Base-by-base conservation (phyloP, 2,329 filamentous ascomycete genomes). In the Aspergillus sp. region DNA sequence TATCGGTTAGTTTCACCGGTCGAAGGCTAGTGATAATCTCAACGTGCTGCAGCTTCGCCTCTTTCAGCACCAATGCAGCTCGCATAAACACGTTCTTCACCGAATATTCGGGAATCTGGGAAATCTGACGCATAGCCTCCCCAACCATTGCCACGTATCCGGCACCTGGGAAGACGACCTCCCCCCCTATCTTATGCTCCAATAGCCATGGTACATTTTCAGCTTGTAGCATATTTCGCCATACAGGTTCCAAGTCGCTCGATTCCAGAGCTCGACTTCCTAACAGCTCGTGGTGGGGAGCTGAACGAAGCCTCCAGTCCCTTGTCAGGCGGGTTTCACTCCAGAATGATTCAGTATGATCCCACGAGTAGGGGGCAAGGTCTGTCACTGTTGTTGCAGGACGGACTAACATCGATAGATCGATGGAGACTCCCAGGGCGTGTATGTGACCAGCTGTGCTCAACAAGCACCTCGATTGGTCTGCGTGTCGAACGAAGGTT, bases 81-180 rank as follows among this genome's bases (percentile, higher is more conserved):
- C 8, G 17, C 15, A 63, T 53, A 6, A 15, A 13, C 11, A 38
- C 5, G 4, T 58, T 38, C 2, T 13, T 8, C 10, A 58, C 10
- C 5, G 42, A 38, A 36, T 56, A 48, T 25, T 53, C 50, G 15
- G 17, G n/a, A 4, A 47, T 15, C 2, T 57, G 58, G 10, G 58
- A 62, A 0, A 54, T 21, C 42, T 67, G 66, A n/a, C 60, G 15
- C 2, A 62, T 41, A 1, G 80, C 80, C 62, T 82, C 80, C 1
- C 77, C 74, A 2, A 73, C 76, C 71, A 82, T 80, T 7, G 73
- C 69, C 1, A 82, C 56, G 58, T 79, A 82, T 0, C 72, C 80
- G 0, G 81, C 76, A 2, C 64, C 73, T 0, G 82, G 82, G 42
- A 80, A 80, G 1, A 83, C 67, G 2, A 78, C 65, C 6, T 77